Conservation (phyloP, 225 moss, liverwort and hornwort species). For the Straminergon stramineum region DNA sequence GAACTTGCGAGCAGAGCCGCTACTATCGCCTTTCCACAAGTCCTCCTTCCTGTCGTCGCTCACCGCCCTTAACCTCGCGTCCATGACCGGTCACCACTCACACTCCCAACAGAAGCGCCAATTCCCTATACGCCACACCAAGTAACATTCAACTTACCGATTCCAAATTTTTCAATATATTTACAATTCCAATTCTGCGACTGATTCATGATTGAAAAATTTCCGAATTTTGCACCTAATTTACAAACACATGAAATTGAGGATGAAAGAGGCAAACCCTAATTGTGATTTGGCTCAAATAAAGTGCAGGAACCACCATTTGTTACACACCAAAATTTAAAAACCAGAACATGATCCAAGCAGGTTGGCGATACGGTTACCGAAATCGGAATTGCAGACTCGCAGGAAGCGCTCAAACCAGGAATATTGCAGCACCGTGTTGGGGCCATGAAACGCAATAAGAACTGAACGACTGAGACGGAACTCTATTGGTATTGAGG, state of each 20-base stretch:
- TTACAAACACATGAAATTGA: neutral
- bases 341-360: neutral
- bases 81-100: slow-evolving; percentile 4
- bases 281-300: neutral
- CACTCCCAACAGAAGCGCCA: neutral
- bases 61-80: neutral
- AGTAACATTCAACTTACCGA: neutral
- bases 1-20: slow-evolving; percentile 13
- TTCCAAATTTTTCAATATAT: neutral
- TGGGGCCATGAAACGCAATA: neutral
- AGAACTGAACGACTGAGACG: neutral
- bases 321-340: neutral
- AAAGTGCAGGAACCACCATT: neutral
- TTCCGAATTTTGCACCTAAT: neutral
- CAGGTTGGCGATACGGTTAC: no score
- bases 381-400: neutral
- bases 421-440: neutral
- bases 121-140: neutral
- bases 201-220: neutral
- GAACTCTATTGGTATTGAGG: neutral
- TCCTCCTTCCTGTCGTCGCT: slow-evolving; percentile 10
- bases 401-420: neutral
- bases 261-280: neutral
- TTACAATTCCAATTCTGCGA: neutral
- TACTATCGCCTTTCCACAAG: slow-evolving; percentile 1